Percentiles rank a stretch among this genome's conserved stretches.
Evolutionary conservation across 2,329 filamentous ascomycete genomes (phyloP).

Genomic region (Colletotrichum orbiculare): DNA sequence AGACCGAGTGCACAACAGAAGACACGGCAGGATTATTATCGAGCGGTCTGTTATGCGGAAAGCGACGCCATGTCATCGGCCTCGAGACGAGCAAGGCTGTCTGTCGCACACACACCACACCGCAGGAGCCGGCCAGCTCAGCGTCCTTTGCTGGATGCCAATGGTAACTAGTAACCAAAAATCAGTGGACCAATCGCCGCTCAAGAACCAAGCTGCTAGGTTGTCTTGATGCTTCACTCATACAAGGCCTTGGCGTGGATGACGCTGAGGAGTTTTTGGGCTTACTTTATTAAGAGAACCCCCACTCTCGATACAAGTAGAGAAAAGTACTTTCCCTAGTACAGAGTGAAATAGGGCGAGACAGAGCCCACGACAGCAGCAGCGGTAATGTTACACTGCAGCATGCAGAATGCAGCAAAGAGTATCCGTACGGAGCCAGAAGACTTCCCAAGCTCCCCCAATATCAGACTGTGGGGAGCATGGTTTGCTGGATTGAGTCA

Average conservation of each 20-base stretch:
- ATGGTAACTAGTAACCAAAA: conserved; percentile 16
- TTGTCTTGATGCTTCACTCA: conserved; percentile 22
- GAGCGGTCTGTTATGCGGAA: conserved; percentile 1
- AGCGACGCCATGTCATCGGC: conserved; percentile 19
- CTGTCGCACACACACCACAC: conserved; percentile 7
- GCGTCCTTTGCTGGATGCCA: conserved; percentile 19
- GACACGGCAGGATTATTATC: conserved; percentile 16
- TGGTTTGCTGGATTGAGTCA: background rate
- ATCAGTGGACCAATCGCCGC: conserved; percentile 11
- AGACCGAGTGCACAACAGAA: conserved; percentile 13
- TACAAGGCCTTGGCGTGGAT: conserved; percentile 22
- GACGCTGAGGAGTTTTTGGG: conserved; percentile 25
- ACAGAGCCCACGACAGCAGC: background rate
- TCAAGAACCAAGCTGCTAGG: background rate
- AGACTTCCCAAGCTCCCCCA: conserved; percentile 19
- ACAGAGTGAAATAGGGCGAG: too few species aligned
- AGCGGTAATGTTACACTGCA: conserved; percentile 24
- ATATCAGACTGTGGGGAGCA: conserved; percentile 15
- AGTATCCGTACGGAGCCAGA: background rate
- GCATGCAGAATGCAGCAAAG: conserved; percentile 28
- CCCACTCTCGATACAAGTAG: conserved; percentile 12
- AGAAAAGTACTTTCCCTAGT: too few species aligned
- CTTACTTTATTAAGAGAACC: conserved; percentile 1
- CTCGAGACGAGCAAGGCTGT: conserved; percentile 20
- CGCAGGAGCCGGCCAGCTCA: background rate